Evolutionary conservation across 2,329 filamentous ascomycete genomes (phyloP), one percentile per base, ranked within the genome.

Genomic region (Pyricularia sp.): DNA sequence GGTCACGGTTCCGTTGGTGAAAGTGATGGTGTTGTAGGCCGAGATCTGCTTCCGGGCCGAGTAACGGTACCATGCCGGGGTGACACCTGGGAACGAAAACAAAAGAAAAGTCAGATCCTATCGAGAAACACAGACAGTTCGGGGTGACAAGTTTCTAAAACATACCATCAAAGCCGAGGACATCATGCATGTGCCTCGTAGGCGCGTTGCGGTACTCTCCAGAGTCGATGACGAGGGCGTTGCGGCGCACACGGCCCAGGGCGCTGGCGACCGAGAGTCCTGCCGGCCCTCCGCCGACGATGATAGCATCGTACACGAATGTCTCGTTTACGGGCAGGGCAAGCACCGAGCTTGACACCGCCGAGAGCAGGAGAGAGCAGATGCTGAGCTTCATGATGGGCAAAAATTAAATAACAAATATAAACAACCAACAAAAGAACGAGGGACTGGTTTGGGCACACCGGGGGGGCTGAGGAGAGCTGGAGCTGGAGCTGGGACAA

Each of bases 121-220:
- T 10, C 4, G 16, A 5, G 19, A 35, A 26, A 26, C 44, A 19
- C 44, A 19, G 19, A 22, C 8, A 66, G 65, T 16, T 8, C 7
- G 13, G 44, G 13, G 2, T 8, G 16, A 53, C 22, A 33, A 4
- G 26, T 31, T 10, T 5, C 4, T n/a, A 10, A 24, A 19, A 60
- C 70, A 67, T 70, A 84, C 84, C 84, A 63, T 87, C 84, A 65
- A 79, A 82, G 3, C 83, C 84, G 30, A 86, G 75, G 0, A 87
- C 81, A 70, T 87, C 84, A 72, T 87, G 84, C 78, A 86, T 82
- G 67, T 84, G 79, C 16, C 84, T 74, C 0, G 84, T 86, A 0
- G 78, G 74, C 1, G 64, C 77, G 69, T 87, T 87, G 63, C 84
- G 81, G 68, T 87, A 87, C 33, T 78, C 75, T 13, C 79, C 81